Base-by-base conservation (phyloP, 176 grass and related monocot genomes). In the Juncus effusus region DNA sequence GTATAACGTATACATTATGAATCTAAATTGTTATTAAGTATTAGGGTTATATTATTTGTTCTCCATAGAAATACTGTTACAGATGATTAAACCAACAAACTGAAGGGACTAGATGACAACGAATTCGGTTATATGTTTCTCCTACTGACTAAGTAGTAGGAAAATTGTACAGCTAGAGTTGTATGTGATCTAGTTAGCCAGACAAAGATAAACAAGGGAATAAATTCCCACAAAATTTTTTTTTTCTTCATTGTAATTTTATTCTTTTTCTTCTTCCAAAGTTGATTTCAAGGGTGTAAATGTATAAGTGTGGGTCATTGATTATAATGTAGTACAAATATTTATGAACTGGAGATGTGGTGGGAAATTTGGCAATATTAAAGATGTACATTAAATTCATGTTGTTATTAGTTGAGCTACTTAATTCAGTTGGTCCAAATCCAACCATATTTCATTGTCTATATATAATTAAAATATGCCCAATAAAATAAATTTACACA, bases 301-400 rank as follows among this genome's bases (percentile, higher is more conserved):
- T 64, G 6, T 40, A 42, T 40, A 70, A 56, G 54, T 59, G 38
- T 45, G 40, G 68, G 15, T 41, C 52, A 35, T 71, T 69, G 36
- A 54, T 69, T 72, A 72, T 57, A 57, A 11, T 57, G 54, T 4
- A 57, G 14, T 57, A 13, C 14, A 57, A 13, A 11, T 13, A 16
- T 13, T 57, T 57, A 57, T 57, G 5, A 59, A 52, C 14, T 72
- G 10, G 39, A 44, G 55, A 59, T 72, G 53, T 5, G 40, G 42
- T 72, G 69, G 39, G 42, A 58, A 72, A 3, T 16, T 45, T 13
- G 40, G 39, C 7, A 2, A 57, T 70, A 70, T 72, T 72, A 56
- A 72, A 72, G 39, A 72, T 72, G 69, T 44, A 60, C 40, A 72
- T 72, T 72, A 42, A 72, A 72, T 72, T 60, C 36, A 57, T 56